A percentile compares a stretch with the other conserved stretches of the same genome.
These are phyloP conservation scores for Naematelia encephala DNA, from an alignment of 768 basidiomycete species.

Conservation along the genomic window DNA sequence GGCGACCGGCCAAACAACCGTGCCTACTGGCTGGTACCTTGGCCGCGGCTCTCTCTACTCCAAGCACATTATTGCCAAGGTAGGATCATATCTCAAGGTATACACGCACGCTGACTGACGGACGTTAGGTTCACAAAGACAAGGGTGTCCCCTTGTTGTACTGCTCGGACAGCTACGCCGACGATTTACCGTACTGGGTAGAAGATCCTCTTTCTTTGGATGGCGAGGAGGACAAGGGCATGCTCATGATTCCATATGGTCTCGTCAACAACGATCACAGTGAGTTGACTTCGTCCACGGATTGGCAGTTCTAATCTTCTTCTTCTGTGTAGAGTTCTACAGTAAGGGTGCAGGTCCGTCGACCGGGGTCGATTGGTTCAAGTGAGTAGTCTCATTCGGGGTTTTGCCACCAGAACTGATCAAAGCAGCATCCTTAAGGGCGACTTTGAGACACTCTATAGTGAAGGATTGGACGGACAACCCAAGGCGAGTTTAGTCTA, in stretches of 20 bases:
- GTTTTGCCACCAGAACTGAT: background rate
- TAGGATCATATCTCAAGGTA: background rate
- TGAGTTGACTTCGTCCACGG: background rate
- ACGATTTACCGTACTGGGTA: conserved; percentile 5
- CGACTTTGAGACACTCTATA: conserved; percentile 1
- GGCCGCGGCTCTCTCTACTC: conserved; percentile 17
- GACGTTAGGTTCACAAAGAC: conserved; percentile 4
- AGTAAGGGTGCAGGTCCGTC: conserved; percentile 4
- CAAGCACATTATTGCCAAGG: conserved; percentile 17
- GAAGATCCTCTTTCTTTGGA: conserved; percentile 2
- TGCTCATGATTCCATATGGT: conserved; percentile 4
- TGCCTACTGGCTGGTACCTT: conserved; percentile 4
- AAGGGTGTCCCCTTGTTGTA: conserved; percentile 3
- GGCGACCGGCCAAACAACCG: conserved; percentile 1
- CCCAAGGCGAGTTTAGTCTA: conserved; percentile 1
- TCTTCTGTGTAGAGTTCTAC: background rate
- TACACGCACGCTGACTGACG: background rate
- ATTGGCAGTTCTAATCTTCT: background rate
- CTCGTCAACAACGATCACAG: conserved; percentile 6
- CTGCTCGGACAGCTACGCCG: conserved; percentile 6
- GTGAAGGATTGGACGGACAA: background rate
- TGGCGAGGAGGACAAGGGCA: conserved; percentile 5
- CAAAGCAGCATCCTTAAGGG: background rate
- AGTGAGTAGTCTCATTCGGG: background rate
- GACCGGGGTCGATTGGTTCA: conserved; percentile 1